phyloP scores from a whole-genome alignment of 495 filamentous ascomycete species.

The Xanthoparmelia taractica region DNA sequence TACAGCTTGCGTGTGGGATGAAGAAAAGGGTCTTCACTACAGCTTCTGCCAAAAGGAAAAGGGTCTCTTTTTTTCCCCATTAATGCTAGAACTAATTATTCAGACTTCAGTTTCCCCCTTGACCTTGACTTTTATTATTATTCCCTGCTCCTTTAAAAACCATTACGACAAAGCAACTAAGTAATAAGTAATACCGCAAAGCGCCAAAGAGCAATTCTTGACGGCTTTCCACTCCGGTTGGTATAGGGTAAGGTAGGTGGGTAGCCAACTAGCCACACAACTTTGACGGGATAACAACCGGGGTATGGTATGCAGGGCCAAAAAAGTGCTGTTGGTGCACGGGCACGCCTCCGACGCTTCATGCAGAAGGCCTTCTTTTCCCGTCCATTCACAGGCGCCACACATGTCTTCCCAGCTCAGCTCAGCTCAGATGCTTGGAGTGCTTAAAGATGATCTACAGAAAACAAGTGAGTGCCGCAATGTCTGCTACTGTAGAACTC shows the following conservation, averaged over 20 bases:
- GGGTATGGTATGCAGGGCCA: background rate
- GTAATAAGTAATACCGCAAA: background rate
- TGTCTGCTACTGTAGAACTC: too few species aligned
- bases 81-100: too few species aligned
- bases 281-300: background rate
- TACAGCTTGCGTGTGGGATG: constrained; percentile 10
- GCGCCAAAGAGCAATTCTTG: background rate
- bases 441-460: too few species aligned
- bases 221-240: background rate
- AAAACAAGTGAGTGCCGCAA: too few species aligned
- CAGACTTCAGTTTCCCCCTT: too few species aligned
- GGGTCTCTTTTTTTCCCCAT: too few species aligned
- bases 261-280: too few species aligned
- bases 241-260: too few species aligned
- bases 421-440: too few species aligned
- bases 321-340: constrained; percentile 4
- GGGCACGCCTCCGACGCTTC: background rate
- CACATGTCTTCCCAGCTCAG: too few species aligned
- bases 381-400: constrained; percentile 3
- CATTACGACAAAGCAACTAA: background rate
- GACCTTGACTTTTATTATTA: too few species aligned
- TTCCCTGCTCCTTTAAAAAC: constrained; percentile 5
- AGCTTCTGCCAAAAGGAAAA: constrained; percentile 3
- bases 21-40: background rate
- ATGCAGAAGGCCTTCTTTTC: background rate